Percentiles rank a stretch among this genome's conserved stretches.
Conservation (phyloP, 352 stramenopile genomes). For the Globisporangium barbulae region DNA sequence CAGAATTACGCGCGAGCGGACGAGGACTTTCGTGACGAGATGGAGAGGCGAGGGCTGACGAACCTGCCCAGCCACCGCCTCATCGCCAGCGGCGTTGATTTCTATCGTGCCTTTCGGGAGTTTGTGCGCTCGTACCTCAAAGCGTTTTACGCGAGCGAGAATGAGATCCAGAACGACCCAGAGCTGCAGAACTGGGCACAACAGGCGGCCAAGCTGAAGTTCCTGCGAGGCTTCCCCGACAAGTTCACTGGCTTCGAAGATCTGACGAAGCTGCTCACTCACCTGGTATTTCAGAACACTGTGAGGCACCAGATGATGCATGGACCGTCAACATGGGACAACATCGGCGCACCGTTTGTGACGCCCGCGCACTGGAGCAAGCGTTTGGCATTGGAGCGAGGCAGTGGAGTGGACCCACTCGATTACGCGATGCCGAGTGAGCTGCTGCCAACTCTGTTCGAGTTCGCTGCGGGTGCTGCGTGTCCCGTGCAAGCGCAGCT, state of each 20-base stretch:
- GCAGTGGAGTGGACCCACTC: conserved; percentile 20
- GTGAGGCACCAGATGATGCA: conserved; percentile 53
- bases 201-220: conserved; percentile 20
- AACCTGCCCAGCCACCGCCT: conserved; percentile 21
- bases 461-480: conserved; percentile 3
- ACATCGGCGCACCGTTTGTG: conserved; percentile 25
- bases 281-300: conserved; percentile 37
- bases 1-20: conserved; percentile 16
- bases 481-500: not conserved
- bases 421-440: conserved; percentile 61
- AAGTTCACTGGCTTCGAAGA: conserved; percentile 15
- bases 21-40: conserved; percentile 23
- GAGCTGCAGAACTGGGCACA: conserved; percentile 47
- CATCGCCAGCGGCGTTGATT: conserved; percentile 22
- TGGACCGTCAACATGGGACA: conserved; percentile 36
- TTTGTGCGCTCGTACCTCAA: conserved; percentile 40
- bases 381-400: conserved; percentile 27
- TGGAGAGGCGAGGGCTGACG: conserved; percentile 21
- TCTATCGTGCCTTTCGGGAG: conserved; percentile 29
- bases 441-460: conserved; percentile 4
- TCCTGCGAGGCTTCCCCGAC: conserved; percentile 33
- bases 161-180: conserved; percentile 21
- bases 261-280: conserved; percentile 26
- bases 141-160: conserved; percentile 30
- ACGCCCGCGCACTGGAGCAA: conserved; percentile 30